phyloP scores from a whole-genome alignment of 2,329 filamentous ascomycete genomes.

The Aspergillus felis region DNA sequence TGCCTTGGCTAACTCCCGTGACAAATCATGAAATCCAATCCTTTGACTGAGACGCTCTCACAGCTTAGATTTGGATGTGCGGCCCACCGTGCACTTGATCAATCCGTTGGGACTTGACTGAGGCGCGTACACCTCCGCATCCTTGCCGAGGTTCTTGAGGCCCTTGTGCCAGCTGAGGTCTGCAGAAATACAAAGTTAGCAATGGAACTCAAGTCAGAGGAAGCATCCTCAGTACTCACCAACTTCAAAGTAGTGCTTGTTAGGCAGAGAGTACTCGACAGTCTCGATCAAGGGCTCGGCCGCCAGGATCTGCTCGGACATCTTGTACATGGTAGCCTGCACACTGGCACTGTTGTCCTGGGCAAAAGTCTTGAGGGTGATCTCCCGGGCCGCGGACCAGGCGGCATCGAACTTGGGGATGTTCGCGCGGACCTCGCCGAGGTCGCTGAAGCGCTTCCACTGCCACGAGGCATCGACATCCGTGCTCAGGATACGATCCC shows the following conservation, averaged over 20 bases:
- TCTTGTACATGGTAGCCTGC: conserved; percentile 98
- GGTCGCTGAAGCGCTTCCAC: conserved; percentile 68
- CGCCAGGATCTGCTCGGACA: conserved; percentile 81
- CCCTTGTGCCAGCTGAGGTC: conserved; percentile 97
- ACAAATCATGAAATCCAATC: conserved; percentile 1
- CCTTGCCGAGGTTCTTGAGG: conserved; percentile 87
- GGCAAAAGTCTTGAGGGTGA: conserved; percentile 90
- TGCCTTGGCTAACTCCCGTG: conserved; percentile 16
- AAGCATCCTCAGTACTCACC: conserved; percentile 43
- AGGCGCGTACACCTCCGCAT: conserved; percentile 92
- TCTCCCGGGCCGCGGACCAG: conserved; percentile 71
- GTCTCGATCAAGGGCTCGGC: conserved; percentile 66
- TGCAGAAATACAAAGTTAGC: conserved; percentile 32
- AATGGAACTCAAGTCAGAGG: not conserved
- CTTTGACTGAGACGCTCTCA: conserved; percentile 10
- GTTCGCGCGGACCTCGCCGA: conserved; percentile 64
- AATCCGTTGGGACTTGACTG: conserved; percentile 91
- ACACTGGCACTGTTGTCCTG: conserved; percentile 88
- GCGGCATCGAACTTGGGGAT: conserved; percentile 71
- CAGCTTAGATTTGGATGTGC: conserved; percentile 32
- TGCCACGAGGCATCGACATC: conserved; percentile 84
- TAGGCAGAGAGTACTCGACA: conserved; percentile 82
- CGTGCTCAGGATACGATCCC: conserved; percentile 93
- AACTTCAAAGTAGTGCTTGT: conserved; percentile 99
- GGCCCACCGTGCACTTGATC: conserved; percentile 81